These are phyloP conservation scores for Colletotrichum eleusines DNA, from an alignment of 2,329 filamentous ascomycete species.

Conservation along the genomic window DNA sequence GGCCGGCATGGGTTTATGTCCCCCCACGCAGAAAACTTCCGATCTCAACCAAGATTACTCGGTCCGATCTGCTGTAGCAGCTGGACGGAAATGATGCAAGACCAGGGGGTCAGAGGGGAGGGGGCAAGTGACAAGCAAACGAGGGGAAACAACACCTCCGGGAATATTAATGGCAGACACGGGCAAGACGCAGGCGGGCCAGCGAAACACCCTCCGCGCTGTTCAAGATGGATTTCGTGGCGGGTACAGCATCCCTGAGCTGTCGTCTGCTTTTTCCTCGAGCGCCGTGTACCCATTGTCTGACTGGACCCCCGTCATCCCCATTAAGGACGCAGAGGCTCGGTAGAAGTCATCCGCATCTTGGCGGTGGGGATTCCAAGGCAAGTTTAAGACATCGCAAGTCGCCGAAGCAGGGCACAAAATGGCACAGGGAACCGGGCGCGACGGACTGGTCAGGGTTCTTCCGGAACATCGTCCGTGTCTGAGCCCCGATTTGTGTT, in stretches of 20 bases:
- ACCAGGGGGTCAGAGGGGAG: background rate
- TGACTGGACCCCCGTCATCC: background rate
- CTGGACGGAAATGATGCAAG: background rate
- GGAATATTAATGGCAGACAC: background rate
- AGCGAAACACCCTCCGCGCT: background rate
- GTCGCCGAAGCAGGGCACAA: conserved; percentile 16
- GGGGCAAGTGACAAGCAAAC: background rate
- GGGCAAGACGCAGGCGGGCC: background rate
- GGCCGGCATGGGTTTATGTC: background rate
- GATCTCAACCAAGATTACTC: conserved; percentile 6
- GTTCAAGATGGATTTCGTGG: background rate
- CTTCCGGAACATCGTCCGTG: conserved; percentile 2
- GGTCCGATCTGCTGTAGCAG: conserved; percentile 23
- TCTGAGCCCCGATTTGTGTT: conserved; percentile 7
- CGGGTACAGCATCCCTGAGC: background rate
- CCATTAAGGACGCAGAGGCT: conserved; percentile 3
- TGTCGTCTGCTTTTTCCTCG: background rate
- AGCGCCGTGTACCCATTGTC: background rate
- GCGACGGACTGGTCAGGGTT: background rate
- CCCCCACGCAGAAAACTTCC: conserved; percentile 8
- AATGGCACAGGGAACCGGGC: background rate
- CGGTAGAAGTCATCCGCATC: background rate
- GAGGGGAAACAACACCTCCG: background rate
- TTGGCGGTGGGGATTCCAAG: conserved; percentile 18
- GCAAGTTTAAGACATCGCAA: conserved; percentile 28